Percentiles rank a stretch among this genome's conserved stretches.
Conservation (phyloP, 2,329 filamentous ascomycete species). For the Colletotrichum musicola region DNA sequence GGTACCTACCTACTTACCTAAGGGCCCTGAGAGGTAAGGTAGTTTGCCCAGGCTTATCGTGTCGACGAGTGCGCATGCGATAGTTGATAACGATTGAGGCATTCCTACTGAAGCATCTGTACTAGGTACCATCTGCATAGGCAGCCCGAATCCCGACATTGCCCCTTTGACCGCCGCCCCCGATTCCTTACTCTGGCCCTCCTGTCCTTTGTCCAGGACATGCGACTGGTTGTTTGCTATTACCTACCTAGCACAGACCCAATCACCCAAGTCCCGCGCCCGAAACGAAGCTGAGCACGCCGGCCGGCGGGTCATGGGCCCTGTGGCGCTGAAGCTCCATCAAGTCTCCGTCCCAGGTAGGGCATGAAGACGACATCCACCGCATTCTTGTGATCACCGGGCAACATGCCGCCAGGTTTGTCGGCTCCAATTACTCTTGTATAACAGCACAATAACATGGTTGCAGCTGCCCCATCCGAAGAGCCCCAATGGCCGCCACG, state of each 20-base stretch:
- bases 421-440: background rate
- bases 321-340: conserved; percentile 33
- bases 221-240: conserved; percentile 26
- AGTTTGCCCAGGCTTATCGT: conserved; percentile 36
- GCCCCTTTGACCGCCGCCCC: conserved; percentile 19
- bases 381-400: conserved; percentile 8
- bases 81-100: conserved; percentile 35
- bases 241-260: conserved; percentile 28
- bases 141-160: conserved; percentile 17
- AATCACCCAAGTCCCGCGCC: conserved; percentile 20
- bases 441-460: conserved; percentile 23
- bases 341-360: conserved; percentile 13
- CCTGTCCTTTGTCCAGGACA: conserved; percentile 22
- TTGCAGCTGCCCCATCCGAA: conserved; percentile 44
- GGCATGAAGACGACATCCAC: conserved; percentile 13
- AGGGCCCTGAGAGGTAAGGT: background rate
- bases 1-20: too few species aligned
- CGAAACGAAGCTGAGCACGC: conserved; percentile 27
- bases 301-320: conserved; percentile 33
- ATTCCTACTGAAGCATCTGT: conserved; percentile 15
- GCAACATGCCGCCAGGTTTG: conserved; percentile 42
- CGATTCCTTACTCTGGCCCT: background rate
- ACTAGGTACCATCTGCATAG: background rate
- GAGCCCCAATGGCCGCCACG: conserved; percentile 74
- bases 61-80: conserved; percentile 35